Base-by-base conservation (phyloP, 2,329 filamentous ascomycete genomes). In the Ophiocordyceps camponoti-rufipedis region DNA sequence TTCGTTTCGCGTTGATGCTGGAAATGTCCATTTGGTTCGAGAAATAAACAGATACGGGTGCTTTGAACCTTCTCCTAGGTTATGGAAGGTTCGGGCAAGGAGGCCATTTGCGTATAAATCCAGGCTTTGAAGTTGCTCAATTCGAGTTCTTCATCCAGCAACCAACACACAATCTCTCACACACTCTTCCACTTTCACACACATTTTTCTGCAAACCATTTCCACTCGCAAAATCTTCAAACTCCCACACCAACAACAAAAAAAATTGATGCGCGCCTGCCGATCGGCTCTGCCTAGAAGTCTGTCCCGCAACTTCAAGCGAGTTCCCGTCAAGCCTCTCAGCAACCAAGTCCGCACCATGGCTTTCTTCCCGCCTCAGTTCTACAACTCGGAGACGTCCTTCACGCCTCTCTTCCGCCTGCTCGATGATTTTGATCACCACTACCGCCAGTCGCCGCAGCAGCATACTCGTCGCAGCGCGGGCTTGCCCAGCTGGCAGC, bases 381-480 rank as follows among this genome's bases (percentile, higher is more conserved):
- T 70, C 54, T 67, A 72, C 66, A 61, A 66, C 55, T 28, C 44
- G 11, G 64, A 70, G 57, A 56, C 67, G 52, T 70, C 69, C 59
- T 74, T 77, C 60, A 68, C 67, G 35, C 71, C 74, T 45, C 71
- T 80, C 55, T 78, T 80, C 69, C 74, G 74, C 48, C 68, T 80
- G 48, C 70, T 80, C 44, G 74, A 79, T 53, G 75, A 79, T 61
- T 78, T 74, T 51, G 74, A 80, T 56, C 67, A 62, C 57, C 76
- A 78, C 62, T 65, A 63, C 50, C 64, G 63, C 42, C 63, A 69
- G 19, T 41, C 39, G 49, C 49, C 51, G 42, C 57, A 54, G 42
- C 48, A 53, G 41, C 47, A 53, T 41, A 52, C 53, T 43, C 55
- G 54, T 32, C 55, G 55, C 43, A 46, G 48, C 35, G 35, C 10